Evolutionary conservation across 257 asterid species (phyloP), one percentile per base, ranked within the genome.

Genomic region (Fraxinus quadrangulata): DNA sequence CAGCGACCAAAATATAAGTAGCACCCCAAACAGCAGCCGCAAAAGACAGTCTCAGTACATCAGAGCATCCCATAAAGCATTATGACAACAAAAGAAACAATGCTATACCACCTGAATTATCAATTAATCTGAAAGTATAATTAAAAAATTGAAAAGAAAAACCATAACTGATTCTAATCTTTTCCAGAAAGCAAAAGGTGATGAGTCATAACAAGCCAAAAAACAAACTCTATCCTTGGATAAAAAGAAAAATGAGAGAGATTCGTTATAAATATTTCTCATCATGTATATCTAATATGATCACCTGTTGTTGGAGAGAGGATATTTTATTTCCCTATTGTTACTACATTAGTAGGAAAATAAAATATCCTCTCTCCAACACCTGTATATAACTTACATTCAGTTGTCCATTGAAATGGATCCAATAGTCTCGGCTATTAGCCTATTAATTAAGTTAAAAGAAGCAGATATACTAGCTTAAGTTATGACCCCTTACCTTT

Each of bases 21-120:
- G 91, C 93, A 85, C 88, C 85, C 97, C 96, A 94, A 86, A 90
- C 88, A 84, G 89, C 94, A 86, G 85, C 91, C 33, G 81, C 91
- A 81, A 86, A 85, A 75, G 89, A 82, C 78, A 88, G 83, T 88
- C 90, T 87, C 79, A 89, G 12, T 36, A 84, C 85, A 83, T 83
- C 88, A 82, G 81, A 72, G 72, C 81, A 81, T 65, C 88, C 92
- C 90, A 87, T 92, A 85, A 67, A 84, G 85, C 81, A 85, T 74
- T 78, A 79, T 70, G 85, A 79, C 85, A 79, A 77, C 34, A 69
- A 31, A 69, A 67, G 16, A 37, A 85, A 76, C 86, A 85, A 79
- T 70, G 85, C 71, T 78, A 85, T 34, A 82, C 75, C 89, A 79
- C 92, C 88, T 78, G 87, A 85, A 77, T 78, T 14, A 67, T 73